Evolutionary conservation across 1,139 yeast genomes (phyloP).

Genomic region (Waltiozyma sp.): DNA sequence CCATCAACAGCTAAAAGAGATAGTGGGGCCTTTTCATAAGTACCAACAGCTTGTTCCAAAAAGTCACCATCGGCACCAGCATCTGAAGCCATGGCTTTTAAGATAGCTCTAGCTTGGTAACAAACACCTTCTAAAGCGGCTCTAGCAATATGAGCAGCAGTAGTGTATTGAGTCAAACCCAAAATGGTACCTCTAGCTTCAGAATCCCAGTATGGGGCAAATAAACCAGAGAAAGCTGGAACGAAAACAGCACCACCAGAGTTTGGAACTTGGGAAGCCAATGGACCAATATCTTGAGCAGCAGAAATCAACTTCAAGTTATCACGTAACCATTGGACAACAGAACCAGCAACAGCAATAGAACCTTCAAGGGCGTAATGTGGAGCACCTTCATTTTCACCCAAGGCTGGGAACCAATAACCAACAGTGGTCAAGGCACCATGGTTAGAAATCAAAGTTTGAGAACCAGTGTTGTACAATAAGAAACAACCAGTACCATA

Average conservation of each 20-base stretch:
- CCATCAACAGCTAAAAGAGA: constrained; percentile 76
- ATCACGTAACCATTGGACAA: constrained; percentile 90
- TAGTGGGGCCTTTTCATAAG: constrained; percentile 33
- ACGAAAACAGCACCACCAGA: constrained; percentile 92
- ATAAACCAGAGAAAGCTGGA: constrained; percentile 89
- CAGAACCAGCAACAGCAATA: constrained; percentile 92
- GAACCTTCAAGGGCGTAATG: constrained; percentile 92
- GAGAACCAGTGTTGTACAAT: constrained; percentile 74
- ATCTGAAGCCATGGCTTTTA: constrained; percentile 83
- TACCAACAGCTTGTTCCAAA: constrained; percentile 26
- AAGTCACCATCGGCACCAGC: constrained; percentile 42
- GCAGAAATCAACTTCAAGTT: constrained; percentile 72
- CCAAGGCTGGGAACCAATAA: constrained; percentile 70
- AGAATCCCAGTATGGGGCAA: constrained; percentile 95
- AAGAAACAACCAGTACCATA: constrained; percentile 95
- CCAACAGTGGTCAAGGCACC: constrained; percentile 88
- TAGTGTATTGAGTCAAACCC: constrained; percentile 85
- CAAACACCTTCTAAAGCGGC: constrained; percentile 96
- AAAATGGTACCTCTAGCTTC: constrained; percentile 88
- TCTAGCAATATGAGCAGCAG: constrained; percentile 80
- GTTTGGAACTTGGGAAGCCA: constrained; percentile 71
- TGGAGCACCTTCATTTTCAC: constrained; percentile 45
- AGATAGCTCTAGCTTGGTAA: constrained; percentile 84
- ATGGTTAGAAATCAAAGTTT: constrained; percentile 53
- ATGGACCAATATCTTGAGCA: constrained; percentile 83